These are phyloP conservation scores for Ilyonectria mors-panacis DNA, from an alignment of 2,329 filamentous ascomycete genomes.

Conservation along the genomic window DNA sequence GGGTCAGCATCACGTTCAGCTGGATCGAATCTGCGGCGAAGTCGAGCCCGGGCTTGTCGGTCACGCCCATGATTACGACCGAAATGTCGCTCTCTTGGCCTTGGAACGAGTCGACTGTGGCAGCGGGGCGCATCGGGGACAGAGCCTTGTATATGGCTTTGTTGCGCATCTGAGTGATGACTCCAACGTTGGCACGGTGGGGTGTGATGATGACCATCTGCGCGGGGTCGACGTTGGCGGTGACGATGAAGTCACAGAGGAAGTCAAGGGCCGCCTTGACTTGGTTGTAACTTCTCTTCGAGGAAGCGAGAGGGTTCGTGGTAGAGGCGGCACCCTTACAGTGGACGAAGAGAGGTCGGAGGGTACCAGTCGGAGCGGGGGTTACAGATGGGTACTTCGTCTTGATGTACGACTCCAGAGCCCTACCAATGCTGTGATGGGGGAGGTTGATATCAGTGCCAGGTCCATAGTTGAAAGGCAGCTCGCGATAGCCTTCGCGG, in stretches of 20 bases:
- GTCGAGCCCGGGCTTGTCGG: too few relatives aligned
- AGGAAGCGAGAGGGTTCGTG: background rate
- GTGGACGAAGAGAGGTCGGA: slow-evolving; percentile 13
- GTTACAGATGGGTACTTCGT: background rate
- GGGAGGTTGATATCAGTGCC: too few relatives aligned
- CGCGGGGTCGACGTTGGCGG: slow-evolving; percentile 11
- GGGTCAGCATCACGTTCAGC: too few relatives aligned
- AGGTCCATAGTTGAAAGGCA: too few relatives aligned
- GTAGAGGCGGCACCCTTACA: background rate
- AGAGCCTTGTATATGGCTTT: slow-evolving; percentile 27
- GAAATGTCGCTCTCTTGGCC: slow-evolving; percentile 43
- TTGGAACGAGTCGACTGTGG: slow-evolving; percentile 42
- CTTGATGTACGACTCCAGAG: background rate
- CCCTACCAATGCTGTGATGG: too few relatives aligned
- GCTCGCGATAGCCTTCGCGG: too few relatives aligned
- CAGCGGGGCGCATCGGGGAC: slow-evolving; percentile 16
- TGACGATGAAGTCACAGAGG: slow-evolving; percentile 28
- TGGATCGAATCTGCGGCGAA: too few relatives aligned
- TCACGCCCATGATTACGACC: slow-evolving; percentile 36
- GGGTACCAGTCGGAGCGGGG: background rate
- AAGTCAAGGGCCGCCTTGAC: slow-evolving; percentile 38
- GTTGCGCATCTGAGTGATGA: slow-evolving; percentile 23
- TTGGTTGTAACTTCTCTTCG: slow-evolving; percentile 23
- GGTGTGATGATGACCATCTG: slow-evolving; percentile 32
- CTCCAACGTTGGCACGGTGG: slow-evolving; percentile 33